Evolutionary conservation across 2,329 filamentous ascomycete genomes (phyloP).

Genomic region (Bipolaris gigantea): DNA sequence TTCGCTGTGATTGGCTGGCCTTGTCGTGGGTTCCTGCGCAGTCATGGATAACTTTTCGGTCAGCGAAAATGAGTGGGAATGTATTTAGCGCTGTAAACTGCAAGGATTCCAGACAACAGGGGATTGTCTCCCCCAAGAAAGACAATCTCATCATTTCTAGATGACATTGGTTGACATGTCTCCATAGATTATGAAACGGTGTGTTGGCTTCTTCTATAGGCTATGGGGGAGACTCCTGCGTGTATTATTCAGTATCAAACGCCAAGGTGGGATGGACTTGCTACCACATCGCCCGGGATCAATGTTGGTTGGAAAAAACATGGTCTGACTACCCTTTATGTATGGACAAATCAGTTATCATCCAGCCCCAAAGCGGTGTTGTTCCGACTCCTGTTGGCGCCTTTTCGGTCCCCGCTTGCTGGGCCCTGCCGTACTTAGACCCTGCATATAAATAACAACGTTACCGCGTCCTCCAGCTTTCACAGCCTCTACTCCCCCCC

Average conservation of each 20-base stretch:
- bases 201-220: too few relatives aligned
- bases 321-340: too few relatives aligned
- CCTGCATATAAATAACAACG: slow-evolving; percentile 39
- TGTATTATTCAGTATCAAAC: too few relatives aligned
- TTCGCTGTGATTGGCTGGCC: slow-evolving; percentile 23
- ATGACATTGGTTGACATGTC: too few relatives aligned
- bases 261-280: too few relatives aligned
- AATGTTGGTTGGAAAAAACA: too few relatives aligned
- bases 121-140: too few relatives aligned
- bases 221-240: too few relatives aligned
- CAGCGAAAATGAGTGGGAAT: not conserved
- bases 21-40: slow-evolving; percentile 12
- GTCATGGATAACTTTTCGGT: slow-evolving; percentile 12
- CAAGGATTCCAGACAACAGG: too few relatives aligned
- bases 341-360: not conserved
- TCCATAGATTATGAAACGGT: too few relatives aligned
- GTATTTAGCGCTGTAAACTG: not conserved
- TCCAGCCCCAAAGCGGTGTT: not conserved
- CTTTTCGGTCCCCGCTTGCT: slow-evolving; percentile 5
- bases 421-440: slow-evolving; percentile 19
- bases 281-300: too few relatives aligned
- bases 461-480: slow-evolving; percentile 18
- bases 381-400: not conserved
- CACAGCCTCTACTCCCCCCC: slow-evolving; percentile 6
- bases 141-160: too few relatives aligned